These are phyloP conservation scores for Fusarium piperis DNA, from an alignment of 2,329 filamentous ascomycete genomes.

Conservation along the genomic window DNA sequence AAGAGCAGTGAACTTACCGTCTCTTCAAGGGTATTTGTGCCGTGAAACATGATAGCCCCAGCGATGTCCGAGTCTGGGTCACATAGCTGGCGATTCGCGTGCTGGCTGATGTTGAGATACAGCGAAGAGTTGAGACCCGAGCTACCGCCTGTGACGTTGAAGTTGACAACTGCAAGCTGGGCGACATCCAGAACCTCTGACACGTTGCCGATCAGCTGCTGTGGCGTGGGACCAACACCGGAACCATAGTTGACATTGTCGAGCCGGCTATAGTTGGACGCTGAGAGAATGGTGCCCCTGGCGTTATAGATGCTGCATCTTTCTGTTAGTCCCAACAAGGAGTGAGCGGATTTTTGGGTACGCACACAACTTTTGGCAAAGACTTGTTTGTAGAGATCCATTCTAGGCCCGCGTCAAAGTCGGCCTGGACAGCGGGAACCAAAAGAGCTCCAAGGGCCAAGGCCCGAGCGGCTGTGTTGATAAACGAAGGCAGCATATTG, in stretches of 20 bases:
- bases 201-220: slow-evolving; percentile 43
- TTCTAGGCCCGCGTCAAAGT: slow-evolving; percentile 21
- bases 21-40: slow-evolving; percentile 68
- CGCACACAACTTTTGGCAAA: slow-evolving; percentile 43
- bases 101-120: slow-evolving; percentile 46
- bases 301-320: slow-evolving; percentile 29
- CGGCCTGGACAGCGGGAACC: not conserved
- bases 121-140: slow-evolving; percentile 45
- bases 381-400: slow-evolving; percentile 41
- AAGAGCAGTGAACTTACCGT: slow-evolving; percentile 42
- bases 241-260: slow-evolving; percentile 47
- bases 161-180: slow-evolving; percentile 43
- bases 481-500: not conserved
- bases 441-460: slow-evolving; percentile 1
- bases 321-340: not conserved
- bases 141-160: slow-evolving; percentile 42
- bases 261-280: slow-evolving; percentile 47
- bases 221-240: slow-evolving; percentile 39
- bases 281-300: slow-evolving; percentile 46
- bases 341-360: not conserved
- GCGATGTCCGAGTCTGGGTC: slow-evolving; percentile 43
- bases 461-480: not conserved
- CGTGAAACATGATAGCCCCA: slow-evolving; percentile 47
- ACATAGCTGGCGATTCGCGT: slow-evolving; percentile 46
- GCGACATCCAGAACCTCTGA: slow-evolving; percentile 46